phyloP scores from a whole-genome alignment of 306 rosid species.

The Begonia masoniana region DNA sequence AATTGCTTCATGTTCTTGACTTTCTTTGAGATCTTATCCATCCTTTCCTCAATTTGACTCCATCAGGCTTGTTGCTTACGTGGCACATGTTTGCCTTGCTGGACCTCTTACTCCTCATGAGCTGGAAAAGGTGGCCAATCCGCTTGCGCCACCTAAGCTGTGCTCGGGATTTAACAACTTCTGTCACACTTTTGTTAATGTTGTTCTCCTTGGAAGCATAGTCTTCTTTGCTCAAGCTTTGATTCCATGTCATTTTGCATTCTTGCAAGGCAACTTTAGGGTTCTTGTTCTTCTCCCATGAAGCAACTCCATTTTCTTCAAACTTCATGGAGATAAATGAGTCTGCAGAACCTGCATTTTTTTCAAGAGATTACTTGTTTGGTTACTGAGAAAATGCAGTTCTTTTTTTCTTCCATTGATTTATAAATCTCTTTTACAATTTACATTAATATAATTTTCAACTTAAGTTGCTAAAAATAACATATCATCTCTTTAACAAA shows the following conservation, averaged over 20 bases:
- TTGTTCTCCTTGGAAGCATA: slow-evolving; percentile 21
- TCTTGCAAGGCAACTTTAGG: slow-evolving; percentile 59
- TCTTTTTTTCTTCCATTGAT: no score
- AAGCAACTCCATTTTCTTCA: slow-evolving; percentile 74
- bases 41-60: slow-evolving; percentile 67
- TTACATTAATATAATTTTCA: no score
- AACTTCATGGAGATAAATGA: slow-evolving; percentile 96
- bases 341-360: slow-evolving; percentile 26
- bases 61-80: slow-evolving; percentile 61
- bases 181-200: slow-evolving; percentile 77
- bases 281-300: slow-evolving; percentile 74
- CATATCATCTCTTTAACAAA: no score
- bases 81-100: slow-evolving; percentile 53
- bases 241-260: slow-evolving; percentile 49
- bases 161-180: slow-evolving; percentile 60
- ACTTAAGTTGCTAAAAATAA: no score
- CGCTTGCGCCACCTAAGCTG: slow-evolving; percentile 85
- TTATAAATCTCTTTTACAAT: no score
- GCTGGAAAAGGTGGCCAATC: slow-evolving; percentile 81
- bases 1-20: slow-evolving; percentile 29
- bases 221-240: slow-evolving; percentile 20
- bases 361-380: no score
- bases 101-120: slow-evolving; percentile 69
- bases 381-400: no score
- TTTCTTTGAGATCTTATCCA: slow-evolving; percentile 84